phyloP scores from a whole-genome alignment of 2,329 filamentous ascomycete genomes.

The Monilinia aucupariae region DNA sequence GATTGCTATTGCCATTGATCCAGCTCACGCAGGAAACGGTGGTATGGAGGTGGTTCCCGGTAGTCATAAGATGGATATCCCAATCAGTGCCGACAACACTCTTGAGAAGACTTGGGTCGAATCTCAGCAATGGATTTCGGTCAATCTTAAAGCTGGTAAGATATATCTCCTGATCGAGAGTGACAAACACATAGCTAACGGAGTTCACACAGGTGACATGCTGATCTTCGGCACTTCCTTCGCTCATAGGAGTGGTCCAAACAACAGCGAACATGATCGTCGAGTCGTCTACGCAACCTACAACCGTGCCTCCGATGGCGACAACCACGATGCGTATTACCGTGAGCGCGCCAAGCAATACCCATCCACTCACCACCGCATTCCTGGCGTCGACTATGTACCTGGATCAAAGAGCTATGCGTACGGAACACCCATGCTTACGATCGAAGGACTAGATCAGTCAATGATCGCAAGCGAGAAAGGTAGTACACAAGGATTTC shows the following conservation, averaged over 20 bases:
- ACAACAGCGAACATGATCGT: constrained; percentile 34
- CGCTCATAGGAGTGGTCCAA: constrained; percentile 34
- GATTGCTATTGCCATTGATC: constrained; percentile 35
- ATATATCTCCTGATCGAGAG: not conserved
- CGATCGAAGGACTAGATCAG: constrained; percentile 26
- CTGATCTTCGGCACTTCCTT: constrained; percentile 36
- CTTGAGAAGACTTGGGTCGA: constrained; percentile 34
- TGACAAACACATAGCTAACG: not conserved
- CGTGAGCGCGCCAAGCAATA: constrained; percentile 38
- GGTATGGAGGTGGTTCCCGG: constrained; percentile 36
- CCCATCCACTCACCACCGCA: constrained; percentile 39
- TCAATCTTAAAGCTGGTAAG: constrained; percentile 35
- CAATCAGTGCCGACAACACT: constrained; percentile 33
- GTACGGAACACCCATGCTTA: constrained; percentile 39
- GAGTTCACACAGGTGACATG: constrained; percentile 30
- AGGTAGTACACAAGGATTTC: not conserved
- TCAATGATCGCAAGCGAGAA: not conserved
- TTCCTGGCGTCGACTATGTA: constrained; percentile 34
- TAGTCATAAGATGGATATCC: constrained; percentile 36
- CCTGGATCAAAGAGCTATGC: constrained; percentile 36
- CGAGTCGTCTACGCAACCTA: constrained; percentile 42
- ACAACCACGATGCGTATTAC: constrained; percentile 42
- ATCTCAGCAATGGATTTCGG: constrained; percentile 33
- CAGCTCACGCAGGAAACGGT: constrained; percentile 34
- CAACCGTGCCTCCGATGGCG: constrained; percentile 38